A percentile compares a stretch with the other conserved stretches of the same genome.
Conservation (phyloP, 768 basidiomycete genomes). For the Butyriboletus loyo region DNA sequence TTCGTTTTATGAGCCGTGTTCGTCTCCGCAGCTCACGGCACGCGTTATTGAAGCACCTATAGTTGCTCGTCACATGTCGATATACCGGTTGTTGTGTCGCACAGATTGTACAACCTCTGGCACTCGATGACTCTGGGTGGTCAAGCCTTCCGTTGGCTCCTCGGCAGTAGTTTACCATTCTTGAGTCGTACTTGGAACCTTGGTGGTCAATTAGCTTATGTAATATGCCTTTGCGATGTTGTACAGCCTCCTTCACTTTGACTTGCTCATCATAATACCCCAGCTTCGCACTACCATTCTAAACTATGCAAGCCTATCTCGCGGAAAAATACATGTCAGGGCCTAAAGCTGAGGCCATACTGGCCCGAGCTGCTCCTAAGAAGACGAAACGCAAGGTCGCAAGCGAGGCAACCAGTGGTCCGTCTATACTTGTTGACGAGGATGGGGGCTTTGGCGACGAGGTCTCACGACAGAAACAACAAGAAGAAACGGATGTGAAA, state of each 20-base stretch:
- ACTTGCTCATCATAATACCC: background rate
- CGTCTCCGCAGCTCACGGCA: constrained; percentile 1
- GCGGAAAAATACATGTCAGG: constrained; percentile 96
- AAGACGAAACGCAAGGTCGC: constrained; percentile 67
- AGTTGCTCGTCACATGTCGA: background rate
- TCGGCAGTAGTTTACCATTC: background rate
- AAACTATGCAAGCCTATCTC: constrained; percentile 72
- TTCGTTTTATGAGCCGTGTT: constrained; percentile 4
- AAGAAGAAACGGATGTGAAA: constrained; percentile 48
- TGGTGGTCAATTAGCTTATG: too few species aligned
- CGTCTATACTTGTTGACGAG: constrained; percentile 55
- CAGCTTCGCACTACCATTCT: background rate
- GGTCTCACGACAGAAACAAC: constrained; percentile 44
- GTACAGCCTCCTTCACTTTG: background rate
- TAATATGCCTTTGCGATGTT: background rate
- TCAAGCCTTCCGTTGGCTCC: background rate
- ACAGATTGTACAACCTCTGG: background rate
- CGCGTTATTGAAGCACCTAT: background rate
- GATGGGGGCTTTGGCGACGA: constrained; percentile 66
- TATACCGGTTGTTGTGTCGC: background rate
- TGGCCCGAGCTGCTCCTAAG: constrained; percentile 57
- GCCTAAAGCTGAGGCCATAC: constrained; percentile 92
- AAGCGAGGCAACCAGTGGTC: constrained; percentile 19
- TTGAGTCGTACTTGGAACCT: background rate
- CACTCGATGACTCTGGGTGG: background rate